Evolutionary conservation across 2,329 filamentous ascomycete species (phyloP).

Genomic region (Penicillium sp.): DNA sequence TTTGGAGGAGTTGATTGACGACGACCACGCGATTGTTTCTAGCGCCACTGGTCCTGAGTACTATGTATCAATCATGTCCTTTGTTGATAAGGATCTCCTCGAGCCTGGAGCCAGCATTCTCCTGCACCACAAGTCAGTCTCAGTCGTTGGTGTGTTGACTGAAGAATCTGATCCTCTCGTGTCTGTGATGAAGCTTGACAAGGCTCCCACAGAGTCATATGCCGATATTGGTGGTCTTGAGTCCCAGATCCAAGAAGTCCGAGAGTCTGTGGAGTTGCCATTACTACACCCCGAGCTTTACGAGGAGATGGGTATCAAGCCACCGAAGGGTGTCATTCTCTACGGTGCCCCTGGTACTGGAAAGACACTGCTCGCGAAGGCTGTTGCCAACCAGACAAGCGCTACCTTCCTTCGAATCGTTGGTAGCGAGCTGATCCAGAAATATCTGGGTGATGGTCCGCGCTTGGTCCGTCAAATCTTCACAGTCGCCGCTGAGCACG

Average conservation of each 20-base stretch:
- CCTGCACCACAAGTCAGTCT: constrained; percentile 95
- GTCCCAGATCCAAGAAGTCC: constrained; percentile 92
- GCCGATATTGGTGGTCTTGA: constrained; percentile 97
- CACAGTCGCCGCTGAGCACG: constrained; percentile 88
- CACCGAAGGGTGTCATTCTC: constrained; percentile 97
- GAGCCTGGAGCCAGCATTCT: constrained; percentile 95
- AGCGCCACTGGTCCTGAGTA: constrained; percentile 97
- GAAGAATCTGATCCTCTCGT: constrained; percentile 95
- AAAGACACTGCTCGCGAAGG: constrained; percentile 93
- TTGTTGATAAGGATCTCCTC: constrained; percentile 96
- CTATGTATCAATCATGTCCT: constrained; percentile 99
- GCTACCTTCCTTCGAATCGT: constrained; percentile 97
- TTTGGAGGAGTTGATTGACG: constrained; percentile 96
- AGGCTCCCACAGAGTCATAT: constrained; percentile 96
- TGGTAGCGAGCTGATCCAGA: constrained; percentile 95
- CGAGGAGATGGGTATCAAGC: constrained; percentile 99
- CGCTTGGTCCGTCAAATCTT: constrained; percentile 90
- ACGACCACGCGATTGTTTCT: constrained; percentile 97
- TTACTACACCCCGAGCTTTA: constrained; percentile 94
- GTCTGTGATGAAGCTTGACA: constrained; percentile 98
- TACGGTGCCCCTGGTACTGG: constrained; percentile 96
- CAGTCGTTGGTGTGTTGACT: constrained; percentile 93
- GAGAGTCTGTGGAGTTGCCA: constrained; percentile 94
- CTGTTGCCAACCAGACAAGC: constrained; percentile 97
- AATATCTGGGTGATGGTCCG: constrained; percentile 95